These are phyloP conservation scores for Gigaspora rosea DNA, from an alignment of 192 early-diverging fungal genomes.

Conservation along the genomic window DNA sequence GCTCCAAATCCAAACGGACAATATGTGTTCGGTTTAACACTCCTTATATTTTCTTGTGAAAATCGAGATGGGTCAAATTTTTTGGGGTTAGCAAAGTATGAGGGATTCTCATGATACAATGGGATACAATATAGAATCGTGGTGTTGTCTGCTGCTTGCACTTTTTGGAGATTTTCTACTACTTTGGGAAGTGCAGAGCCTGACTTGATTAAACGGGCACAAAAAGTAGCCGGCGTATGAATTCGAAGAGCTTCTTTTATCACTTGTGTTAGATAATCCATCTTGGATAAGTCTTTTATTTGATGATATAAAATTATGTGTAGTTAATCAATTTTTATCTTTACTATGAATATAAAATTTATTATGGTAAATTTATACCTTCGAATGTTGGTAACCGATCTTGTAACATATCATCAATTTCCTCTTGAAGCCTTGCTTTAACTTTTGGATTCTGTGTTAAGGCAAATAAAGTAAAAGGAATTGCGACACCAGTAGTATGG, in stretches of 20 bases:
- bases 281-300: neutral
- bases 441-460: constrained; percentile 7
- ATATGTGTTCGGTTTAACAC: neutral
- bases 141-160: neutral
- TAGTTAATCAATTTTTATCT: neutral
- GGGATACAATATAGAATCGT: constrained; percentile 8
- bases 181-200: neutral
- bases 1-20: constrained; percentile 22
- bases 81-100: neutral
- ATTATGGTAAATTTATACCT: neutral
- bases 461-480: neutral
- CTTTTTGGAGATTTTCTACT: neutral
- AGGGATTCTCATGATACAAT: neutral
- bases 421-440: constrained; percentile 6
- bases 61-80: constrained; percentile 18
- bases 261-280: constrained; percentile 15
- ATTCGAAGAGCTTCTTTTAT: constrained; percentile 17
- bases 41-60: neutral
- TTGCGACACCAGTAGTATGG: constrained; percentile 7
- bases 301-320: neutral
- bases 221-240: neutral
- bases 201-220: constrained; percentile 2
- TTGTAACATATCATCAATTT: constrained; percentile 10
- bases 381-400: neutral
- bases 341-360: neutral